A percentile compares a stretch with the other conserved stretches of the same genome.
phyloP scores from a whole-genome alignment of 345 rosid genomes.

The Turnera subulata region DNA sequence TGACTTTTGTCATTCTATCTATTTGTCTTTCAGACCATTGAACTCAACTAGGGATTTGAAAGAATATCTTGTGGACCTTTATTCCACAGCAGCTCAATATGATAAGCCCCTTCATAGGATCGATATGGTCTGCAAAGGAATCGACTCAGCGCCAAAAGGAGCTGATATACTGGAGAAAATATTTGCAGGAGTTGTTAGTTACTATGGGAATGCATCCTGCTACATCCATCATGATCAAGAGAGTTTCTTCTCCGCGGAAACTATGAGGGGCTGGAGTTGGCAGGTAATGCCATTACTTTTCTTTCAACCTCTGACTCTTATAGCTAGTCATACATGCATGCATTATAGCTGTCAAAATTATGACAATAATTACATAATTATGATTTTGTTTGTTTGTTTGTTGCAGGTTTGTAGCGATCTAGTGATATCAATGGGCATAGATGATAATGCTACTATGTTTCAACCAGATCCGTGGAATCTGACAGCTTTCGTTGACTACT shows the following conservation, averaged over 20 bases:
- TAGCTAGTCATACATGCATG: too few species aligned
- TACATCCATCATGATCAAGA: too few species aligned
- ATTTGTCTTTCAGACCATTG: background rate
- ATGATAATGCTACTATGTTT: constrained; percentile 12
- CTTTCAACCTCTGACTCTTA: too few species aligned
- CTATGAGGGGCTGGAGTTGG: constrained; percentile 20
- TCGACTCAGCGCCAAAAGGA: constrained; percentile 12
- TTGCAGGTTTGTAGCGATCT: constrained; percentile 21
- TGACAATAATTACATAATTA: too few species aligned
- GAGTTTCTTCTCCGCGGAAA: constrained; percentile 11
- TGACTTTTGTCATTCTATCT: background rate
- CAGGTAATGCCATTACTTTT: constrained; percentile 10
- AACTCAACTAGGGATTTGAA: background rate
- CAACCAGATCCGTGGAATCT: constrained; percentile 11
- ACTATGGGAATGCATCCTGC: background rate
- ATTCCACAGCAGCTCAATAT: constrained; percentile 19
- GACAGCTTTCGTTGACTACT: background rate
- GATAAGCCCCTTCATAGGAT: constrained; percentile 23
- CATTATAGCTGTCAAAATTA: background rate
- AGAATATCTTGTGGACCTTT: background rate
- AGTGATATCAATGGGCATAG: constrained; percentile 17
- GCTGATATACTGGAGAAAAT: constrained; percentile 14
- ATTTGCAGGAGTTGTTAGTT: constrained; percentile 9
- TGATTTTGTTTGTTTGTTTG: background rate
- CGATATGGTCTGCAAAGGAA: constrained; percentile 17